These are phyloP conservation scores for Berkeleyomyces rouxiae DNA, from an alignment of 2,329 filamentous ascomycete genomes.

Conservation along the genomic window DNA sequence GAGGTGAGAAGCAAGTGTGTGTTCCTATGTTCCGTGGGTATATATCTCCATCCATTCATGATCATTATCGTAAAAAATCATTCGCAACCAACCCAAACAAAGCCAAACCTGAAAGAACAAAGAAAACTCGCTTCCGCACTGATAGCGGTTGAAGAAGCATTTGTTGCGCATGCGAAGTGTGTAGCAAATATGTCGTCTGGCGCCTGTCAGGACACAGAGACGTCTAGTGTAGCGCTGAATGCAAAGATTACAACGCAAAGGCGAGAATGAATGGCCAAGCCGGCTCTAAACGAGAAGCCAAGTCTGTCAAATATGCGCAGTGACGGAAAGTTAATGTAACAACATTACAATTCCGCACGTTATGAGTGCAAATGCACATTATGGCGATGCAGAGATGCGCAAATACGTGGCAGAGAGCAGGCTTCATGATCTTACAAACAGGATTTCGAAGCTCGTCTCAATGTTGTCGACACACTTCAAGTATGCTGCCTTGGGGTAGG, in stretches of 20 bases:
- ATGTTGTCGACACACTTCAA: too few relatives aligned
- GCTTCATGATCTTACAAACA: constrained; percentile 7
- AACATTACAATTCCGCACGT: constrained; percentile 10
- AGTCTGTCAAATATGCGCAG: constrained; percentile 4
- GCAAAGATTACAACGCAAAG: not conserved
- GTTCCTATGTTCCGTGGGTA: constrained; percentile 14
- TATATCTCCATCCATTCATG: constrained; percentile 9
- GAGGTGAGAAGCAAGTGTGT: not conserved
- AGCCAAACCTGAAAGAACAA: constrained; percentile 12
- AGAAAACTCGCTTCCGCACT: constrained; percentile 14
- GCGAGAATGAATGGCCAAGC: not conserved
- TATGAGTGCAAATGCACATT: constrained; percentile 3
- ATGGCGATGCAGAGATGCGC: not conserved
- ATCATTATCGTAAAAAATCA: constrained; percentile 13
- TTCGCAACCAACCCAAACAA: constrained; percentile 5
- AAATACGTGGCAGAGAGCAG: not conserved
- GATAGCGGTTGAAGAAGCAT: constrained; percentile 9
- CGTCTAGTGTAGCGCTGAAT: not conserved
- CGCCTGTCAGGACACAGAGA: not conserved
- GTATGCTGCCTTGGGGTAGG: too few relatives aligned
- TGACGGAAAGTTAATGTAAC: constrained; percentile 10
- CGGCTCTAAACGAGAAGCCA: not conserved
- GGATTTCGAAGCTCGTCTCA: not conserved
- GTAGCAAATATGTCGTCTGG: not conserved
- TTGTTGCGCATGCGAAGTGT: not conserved